These are phyloP conservation scores for Tremella mesenterica DNA, from an alignment of 768 basidiomycete genomes.

Conservation along the genomic window DNA sequence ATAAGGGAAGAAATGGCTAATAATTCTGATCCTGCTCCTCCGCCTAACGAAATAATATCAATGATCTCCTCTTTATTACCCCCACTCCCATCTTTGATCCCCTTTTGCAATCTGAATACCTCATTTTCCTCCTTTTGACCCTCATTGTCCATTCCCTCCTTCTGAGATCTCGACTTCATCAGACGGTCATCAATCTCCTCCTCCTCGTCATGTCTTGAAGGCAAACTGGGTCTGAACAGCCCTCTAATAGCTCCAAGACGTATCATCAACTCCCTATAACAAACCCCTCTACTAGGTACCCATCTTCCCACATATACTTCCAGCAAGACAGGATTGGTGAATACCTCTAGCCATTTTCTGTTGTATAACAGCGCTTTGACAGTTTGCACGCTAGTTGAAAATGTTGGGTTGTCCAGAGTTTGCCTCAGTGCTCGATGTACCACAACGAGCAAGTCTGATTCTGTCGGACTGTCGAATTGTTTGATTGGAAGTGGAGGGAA, in stretches of 20 bases:
- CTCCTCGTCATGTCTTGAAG: conserved; percentile 9
- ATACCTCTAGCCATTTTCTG: conserved; percentile 41
- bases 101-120: too few relatives aligned
- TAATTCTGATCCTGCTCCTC: conserved; percentile 41
- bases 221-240: neutral
- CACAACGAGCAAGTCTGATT: conserved; percentile 27
- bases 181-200: neutral
- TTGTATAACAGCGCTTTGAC: conserved; percentile 40
- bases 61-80: neutral
- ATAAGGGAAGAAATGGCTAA: conserved; percentile 29
- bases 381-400: conserved; percentile 28
- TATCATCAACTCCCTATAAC: conserved; percentile 37
- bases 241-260: conserved; percentile 1
- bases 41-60: conserved; percentile 38
- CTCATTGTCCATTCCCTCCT: too few relatives aligned
- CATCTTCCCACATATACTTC: conserved; percentile 41
- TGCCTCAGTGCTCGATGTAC: conserved; percentile 17
- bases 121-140: too few relatives aligned
- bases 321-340: conserved; percentile 23
- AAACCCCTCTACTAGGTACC: conserved; percentile 41
- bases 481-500: neutral
- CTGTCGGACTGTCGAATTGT: conserved; percentile 19
- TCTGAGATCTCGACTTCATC: neutral
- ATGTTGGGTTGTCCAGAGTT: conserved; percentile 21
- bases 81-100: too few relatives aligned